Base-by-base conservation (phyloP, 768 basidiomycete species). In the Suillus subaureus region DNA sequence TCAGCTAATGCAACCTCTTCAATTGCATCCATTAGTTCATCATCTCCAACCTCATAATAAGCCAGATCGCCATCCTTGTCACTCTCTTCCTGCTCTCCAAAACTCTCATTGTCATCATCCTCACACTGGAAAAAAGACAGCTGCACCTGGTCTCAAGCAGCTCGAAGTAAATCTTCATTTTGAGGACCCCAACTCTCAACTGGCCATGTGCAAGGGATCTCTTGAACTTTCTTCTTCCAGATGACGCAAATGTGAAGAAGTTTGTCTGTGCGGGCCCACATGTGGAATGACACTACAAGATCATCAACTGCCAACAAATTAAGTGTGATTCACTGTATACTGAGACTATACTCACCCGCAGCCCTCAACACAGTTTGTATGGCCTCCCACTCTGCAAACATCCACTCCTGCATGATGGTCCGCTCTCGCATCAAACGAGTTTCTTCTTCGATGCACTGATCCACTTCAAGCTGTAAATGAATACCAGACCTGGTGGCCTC, bases 341-440 rank as follows among this genome's bases (percentile, higher is more conserved):
- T 68, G 43, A 23, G 66, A 66, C 6, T 68, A 66, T 4, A 23
- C 4, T 2, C 66, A 68, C 33, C 61, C 9, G 52, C 43, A 51
- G 26, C 49, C 6, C 49, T 26, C 49, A 51, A 26, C 2, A 6
- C 49, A 51, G 49, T 15, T 0, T 51, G 23, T 3, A 51, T 1
- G 3, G 26, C 49, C 23, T 49, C 47, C 23, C 47, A 49, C 23
- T 49, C 47, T 23, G 47, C 12, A 0, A 49, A 49, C 47, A 49
- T 49, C 47, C 47, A 49, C 1, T 49, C 47, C 47, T 49, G 47
- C 47, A 49, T 49, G 12, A 49, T 23, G 15, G 47, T 13, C 47
- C 47, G 1, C 47, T 49, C 47, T 49, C 5, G 12, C 23, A 1
- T 49, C 47, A 49, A 49, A 49, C 6, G 6, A 49, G 47, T 49